Conservation (phyloP, 257 asterid genomes). For the Fraxinus pennsylvanica region DNA sequence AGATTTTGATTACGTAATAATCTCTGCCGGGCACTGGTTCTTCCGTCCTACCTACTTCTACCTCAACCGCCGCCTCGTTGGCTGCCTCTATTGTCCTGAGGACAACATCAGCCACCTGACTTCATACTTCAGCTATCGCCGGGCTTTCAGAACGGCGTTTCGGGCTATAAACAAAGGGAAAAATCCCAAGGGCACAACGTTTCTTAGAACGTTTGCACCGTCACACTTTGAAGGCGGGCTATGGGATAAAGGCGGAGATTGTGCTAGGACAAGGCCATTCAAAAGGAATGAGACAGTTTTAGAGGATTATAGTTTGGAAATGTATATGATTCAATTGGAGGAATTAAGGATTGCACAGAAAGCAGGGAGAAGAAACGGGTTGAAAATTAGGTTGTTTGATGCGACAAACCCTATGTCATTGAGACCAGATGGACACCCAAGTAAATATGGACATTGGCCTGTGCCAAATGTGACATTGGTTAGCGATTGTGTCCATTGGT, state of each 20-base stretch:
- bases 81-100: constrained; percentile 60
- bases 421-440: constrained; percentile 69
- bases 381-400: constrained; percentile 50
- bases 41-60: constrained; percentile 55
- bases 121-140: constrained; percentile 40
- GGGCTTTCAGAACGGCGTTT: constrained; percentile 47
- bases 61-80: constrained; percentile 42
- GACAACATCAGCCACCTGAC: constrained; percentile 40
- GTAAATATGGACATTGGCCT: constrained; percentile 62
- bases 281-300: constrained; percentile 40
- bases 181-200: constrained; percentile 33
- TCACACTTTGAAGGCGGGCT: constrained; percentile 54
- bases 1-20: constrained; percentile 43
- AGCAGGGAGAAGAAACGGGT: constrained; percentile 34
- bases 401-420: constrained; percentile 52
- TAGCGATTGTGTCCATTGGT: constrained; percentile 70
- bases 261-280: constrained; percentile 46
- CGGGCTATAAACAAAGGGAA: constrained; percentile 27
- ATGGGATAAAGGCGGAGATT: constrained; percentile 63
- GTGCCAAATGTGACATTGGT: constrained; percentile 34
- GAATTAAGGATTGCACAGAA: constrained; percentile 44
- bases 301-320: constrained; percentile 33
- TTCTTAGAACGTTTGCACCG: constrained; percentile 47
- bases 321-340: constrained; percentile 48
- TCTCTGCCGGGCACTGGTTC: constrained; percentile 70